Base-by-base conservation (phyloP, 345 rosid genomes). In the Dovyalis caffra region DNA sequence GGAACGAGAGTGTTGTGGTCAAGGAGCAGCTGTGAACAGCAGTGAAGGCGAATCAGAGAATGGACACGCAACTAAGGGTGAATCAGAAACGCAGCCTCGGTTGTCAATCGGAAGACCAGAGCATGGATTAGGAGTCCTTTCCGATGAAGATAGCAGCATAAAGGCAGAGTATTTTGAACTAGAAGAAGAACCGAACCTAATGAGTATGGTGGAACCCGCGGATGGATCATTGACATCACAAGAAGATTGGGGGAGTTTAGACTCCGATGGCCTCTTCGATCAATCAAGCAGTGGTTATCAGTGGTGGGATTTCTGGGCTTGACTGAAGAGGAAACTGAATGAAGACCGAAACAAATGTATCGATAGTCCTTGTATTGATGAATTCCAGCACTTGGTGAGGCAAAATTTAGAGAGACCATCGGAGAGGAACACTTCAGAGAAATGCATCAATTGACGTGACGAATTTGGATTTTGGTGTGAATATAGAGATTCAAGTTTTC, bases 281-380 rank as follows among this genome's bases (percentile, higher is more conserved):
- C 89, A 86, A 56, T 82, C 97, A 0, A 83, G 81, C 58, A 71
- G 68, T 73, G 84, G 76, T 33, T 86, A 79, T 43, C 90, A 86
- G 28, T 91, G 92, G 97, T 90, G 94, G 94, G 91, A 88, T 74
- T 86, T 86, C 81, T 91, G 97, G 97, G 85, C 87, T 73, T 88
- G 72, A 86, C 60, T 25, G 5, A 66, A 47, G 7, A 47, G 14
- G 8, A 18, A 7, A 56, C 61, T 23, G 14, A 23, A 56, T 23
- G 4, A 71, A n/a, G 51, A 11, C 23, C 38, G 20, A 15, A 63
- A n/a, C 34, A 23, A 3, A 49, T 67, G 47, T 76, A 74, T 28
- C 76, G 64, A 72, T 71, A 68, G 58, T 66, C 60, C 69, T 37
- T 43, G 12, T 57, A 57, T 49, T 21, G 64, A 60, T 37, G 66